These are phyloP conservation scores for Pythium phragmitis DNA, from an alignment of 352 stramenopile genomes.

Conservation along the genomic window DNA sequence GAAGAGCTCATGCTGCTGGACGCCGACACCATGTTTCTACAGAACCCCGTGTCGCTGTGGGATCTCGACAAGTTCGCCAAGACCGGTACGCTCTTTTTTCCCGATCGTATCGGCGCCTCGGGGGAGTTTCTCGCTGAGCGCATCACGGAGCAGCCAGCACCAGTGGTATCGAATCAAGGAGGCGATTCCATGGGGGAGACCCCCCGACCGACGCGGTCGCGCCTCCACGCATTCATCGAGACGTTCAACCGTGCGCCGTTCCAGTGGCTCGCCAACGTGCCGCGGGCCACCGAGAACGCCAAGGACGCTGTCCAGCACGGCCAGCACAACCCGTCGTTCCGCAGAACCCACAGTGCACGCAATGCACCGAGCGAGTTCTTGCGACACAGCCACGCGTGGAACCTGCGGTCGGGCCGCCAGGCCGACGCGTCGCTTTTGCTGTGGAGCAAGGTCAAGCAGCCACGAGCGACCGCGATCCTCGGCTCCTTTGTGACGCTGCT, in stretches of 20 bases:
- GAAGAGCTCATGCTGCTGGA: slow-evolving; percentile 75
- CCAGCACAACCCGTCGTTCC: slow-evolving; percentile 25
- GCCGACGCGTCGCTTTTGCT: slow-evolving; percentile 79
- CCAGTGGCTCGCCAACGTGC: slow-evolving; percentile 33
- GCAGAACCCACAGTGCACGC: slow-evolving; percentile 19
- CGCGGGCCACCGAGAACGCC: slow-evolving; percentile 12
- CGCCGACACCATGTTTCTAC: slow-evolving; percentile 67
- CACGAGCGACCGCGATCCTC: slow-evolving; percentile 66
- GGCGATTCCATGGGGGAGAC: neutral
- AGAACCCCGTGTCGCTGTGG: slow-evolving; percentile 55
- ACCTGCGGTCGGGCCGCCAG: slow-evolving; percentile 57
- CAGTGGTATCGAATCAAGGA: neutral
- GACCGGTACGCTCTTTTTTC: slow-evolving; percentile 71
- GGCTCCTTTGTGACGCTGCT: slow-evolving; percentile 46
- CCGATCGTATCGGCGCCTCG: slow-evolving; percentile 51
- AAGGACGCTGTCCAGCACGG: slow-evolving; percentile 5
- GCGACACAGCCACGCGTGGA: slow-evolving; percentile 60
- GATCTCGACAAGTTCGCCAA: slow-evolving; percentile 44
- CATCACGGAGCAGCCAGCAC: slow-evolving; percentile 20
- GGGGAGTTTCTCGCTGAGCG: slow-evolving; percentile 45
- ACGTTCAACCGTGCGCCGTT: slow-evolving; percentile 52
- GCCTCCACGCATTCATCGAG: slow-evolving; percentile 51
- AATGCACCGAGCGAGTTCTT: slow-evolving; percentile 52
- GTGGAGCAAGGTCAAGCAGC: slow-evolving; percentile 67
- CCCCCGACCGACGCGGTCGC: slow-evolving; percentile 24